Evolutionary conservation across 2,329 filamentous ascomycete genomes (phyloP).

Genomic region (Fusarium circinatum): DNA sequence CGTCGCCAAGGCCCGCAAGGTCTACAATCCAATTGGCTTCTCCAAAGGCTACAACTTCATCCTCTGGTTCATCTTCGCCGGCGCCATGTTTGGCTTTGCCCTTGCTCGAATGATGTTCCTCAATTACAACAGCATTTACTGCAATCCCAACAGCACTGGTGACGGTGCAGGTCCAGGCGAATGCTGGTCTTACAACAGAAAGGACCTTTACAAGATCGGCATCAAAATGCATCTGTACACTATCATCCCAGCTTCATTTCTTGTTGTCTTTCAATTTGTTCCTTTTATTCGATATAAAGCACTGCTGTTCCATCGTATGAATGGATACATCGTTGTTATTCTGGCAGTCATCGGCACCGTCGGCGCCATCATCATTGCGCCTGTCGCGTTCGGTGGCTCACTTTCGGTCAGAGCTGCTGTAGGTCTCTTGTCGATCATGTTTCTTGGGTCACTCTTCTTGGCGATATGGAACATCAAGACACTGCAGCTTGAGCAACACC

Average conservation of each 20-base stretch:
- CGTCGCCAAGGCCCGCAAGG: constrained; percentile 2
- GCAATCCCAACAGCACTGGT: not conserved
- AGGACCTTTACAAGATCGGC: constrained; percentile 43
- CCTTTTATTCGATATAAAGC: constrained; percentile 58
- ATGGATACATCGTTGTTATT: constrained; percentile 64
- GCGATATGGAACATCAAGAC: constrained; percentile 67
- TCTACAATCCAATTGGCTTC: constrained; percentile 65
- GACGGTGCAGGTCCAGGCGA: constrained; percentile 9
- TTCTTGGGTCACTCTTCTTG: constrained; percentile 54
- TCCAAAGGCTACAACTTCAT: constrained; percentile 54
- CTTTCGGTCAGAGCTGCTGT: constrained; percentile 58
- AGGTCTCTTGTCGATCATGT: constrained; percentile 56
- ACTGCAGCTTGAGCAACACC: constrained; percentile 70
- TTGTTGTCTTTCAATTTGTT: constrained; percentile 59
- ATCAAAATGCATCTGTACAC: constrained; percentile 57
- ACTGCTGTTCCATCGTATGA: constrained; percentile 68
- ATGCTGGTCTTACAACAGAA: constrained; percentile 18
- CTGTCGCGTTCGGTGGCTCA: constrained; percentile 63
- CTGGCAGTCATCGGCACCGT: constrained; percentile 58
- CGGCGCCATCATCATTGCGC: constrained; percentile 64
- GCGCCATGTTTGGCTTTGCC: constrained; percentile 44
- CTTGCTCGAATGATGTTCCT: constrained; percentile 39
- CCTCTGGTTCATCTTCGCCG: constrained; percentile 61
- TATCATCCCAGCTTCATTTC: constrained; percentile 56
- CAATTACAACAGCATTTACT: constrained; percentile 11